phyloP scores from a whole-genome alignment of 805 yeast genomes.

The Debaryomyces prosopidis region DNA sequence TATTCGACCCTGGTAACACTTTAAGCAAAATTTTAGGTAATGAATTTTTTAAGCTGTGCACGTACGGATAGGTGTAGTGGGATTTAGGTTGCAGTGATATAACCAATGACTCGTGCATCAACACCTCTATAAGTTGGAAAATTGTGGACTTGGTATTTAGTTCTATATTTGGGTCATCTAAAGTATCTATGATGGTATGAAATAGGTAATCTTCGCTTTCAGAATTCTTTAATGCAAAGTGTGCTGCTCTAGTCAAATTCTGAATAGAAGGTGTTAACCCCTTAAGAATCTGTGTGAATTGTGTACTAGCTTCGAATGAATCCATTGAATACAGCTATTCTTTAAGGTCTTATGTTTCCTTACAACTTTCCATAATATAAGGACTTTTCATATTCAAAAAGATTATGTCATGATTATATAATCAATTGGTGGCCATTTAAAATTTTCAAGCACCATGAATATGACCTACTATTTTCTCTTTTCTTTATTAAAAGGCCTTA shows the following conservation, averaged over 20 bases:
- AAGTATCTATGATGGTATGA: slow-evolving; percentile 63
- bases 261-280: slow-evolving; percentile 63
- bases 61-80: slow-evolving; percentile 38
- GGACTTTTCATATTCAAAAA: neutral
- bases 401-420: slow-evolving; percentile 2
- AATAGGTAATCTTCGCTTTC: slow-evolving; percentile 69
- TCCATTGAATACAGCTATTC: slow-evolving; percentile 53
- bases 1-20: slow-evolving; percentile 38
- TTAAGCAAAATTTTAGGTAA: slow-evolving; percentile 34
- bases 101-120: slow-evolving; percentile 42
- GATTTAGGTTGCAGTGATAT: slow-evolving; percentile 35
- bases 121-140: slow-evolving; percentile 68
- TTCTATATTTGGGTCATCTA: slow-evolving; percentile 48
- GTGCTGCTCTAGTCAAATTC: slow-evolving; percentile 51
- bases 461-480: neutral
- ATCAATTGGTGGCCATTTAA: slow-evolving; percentile 1
- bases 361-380: neutral
- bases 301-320: slow-evolving; percentile 81
- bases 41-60: slow-evolving; percentile 29
- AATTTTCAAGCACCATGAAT: slow-evolving; percentile 7
- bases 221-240: slow-evolving; percentile 54
- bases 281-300: slow-evolving; percentile 67
- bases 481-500: neutral
- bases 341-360: neutral
- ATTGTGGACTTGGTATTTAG: slow-evolving; percentile 65